These are phyloP conservation scores for Oryza australiensis DNA, from an alignment of 176 grass and related monocot genomes.

Conservation along the genomic window DNA sequence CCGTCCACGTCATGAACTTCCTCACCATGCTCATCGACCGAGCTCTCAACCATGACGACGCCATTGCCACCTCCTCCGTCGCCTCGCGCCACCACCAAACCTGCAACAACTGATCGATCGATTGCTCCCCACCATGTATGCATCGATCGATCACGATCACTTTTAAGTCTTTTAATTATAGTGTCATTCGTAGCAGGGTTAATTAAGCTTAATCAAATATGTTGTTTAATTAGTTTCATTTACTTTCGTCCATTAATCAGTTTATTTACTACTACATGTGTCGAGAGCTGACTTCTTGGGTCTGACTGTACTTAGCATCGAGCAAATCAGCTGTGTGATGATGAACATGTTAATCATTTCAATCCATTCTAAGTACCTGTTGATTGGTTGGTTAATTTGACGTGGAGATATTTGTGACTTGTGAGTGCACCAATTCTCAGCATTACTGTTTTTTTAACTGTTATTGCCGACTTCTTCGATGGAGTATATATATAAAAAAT, in stretches of 20 bases:
- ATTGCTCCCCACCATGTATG: not conserved
- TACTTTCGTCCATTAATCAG: not conserved
- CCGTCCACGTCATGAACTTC: slow-evolving; percentile 91
- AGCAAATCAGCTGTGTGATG: slow-evolving; percentile 21
- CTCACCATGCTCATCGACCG: slow-evolving; percentile 82
- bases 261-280: not conserved
- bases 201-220: not conserved
- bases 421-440: too few species aligned
- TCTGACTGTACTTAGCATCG: slow-evolving; percentile 15
- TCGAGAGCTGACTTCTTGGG: slow-evolving; percentile 12
- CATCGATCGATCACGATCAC: too few species aligned
- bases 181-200: not conserved
- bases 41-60: slow-evolving; percentile 33
- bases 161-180: too few species aligned
- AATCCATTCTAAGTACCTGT: not conserved
- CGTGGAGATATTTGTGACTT: too few species aligned
- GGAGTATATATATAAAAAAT: too few species aligned
- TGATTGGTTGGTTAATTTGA: not conserved
- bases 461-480: too few species aligned
- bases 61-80: not conserved
- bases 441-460: too few species aligned
- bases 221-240: not conserved
- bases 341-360: not conserved
- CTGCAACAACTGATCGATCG: not conserved
- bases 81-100: not conserved